Evolutionary conservation across 2,329 filamentous ascomycete species (phyloP), one percentile per base, ranked within the genome.

Genomic region (Microcyclospora pomicola): DNA sequence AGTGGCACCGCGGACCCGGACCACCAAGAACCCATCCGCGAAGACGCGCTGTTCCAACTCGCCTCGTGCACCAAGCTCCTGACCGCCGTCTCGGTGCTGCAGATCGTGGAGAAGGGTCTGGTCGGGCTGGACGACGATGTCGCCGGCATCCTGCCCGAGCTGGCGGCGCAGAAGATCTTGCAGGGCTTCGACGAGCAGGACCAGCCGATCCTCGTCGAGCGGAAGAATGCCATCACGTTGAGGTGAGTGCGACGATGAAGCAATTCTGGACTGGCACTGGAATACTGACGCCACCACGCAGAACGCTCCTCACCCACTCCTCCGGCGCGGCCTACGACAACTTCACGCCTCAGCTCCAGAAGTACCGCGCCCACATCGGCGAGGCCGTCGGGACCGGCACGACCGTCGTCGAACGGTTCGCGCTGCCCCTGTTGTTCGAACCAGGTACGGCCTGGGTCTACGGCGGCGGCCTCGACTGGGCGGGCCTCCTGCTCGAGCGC

Each of bases 381-480:
- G 27, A 31, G n/a, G 31, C 36, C 19, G 16, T 46, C 6, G 44
- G 40, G 33, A 31, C 38, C 1, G 49, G 46, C 13, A 12, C 36
- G 2, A 57, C 56, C 0, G 62, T 74, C 0, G 60, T 65, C 9
- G 60, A 66, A 13, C 45, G 59, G 0, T 70, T 63, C 42, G 42
- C 43, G 9, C 59, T 64, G 9, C 68, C 70, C 0, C 61, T 75
- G 2, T 36, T 50, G 9, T 72, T 63, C 43, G 66, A 75, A 39
- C 72, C 72, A 0, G 71, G 71, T 0, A 51, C 55, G 0, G 52
- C 58, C 2, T 75, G 70, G 70, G 57, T 60, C 43, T 75, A 75
- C 42, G 63, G 68, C 0, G 45, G 60, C 1, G 47, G 48, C 2
- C 49, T 68, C 1, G 72, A 75, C 53, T 75, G 69, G 70, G 66